Conservation (phyloP, 176 grass and related monocot genomes). For the Zea luxurians region DNA sequence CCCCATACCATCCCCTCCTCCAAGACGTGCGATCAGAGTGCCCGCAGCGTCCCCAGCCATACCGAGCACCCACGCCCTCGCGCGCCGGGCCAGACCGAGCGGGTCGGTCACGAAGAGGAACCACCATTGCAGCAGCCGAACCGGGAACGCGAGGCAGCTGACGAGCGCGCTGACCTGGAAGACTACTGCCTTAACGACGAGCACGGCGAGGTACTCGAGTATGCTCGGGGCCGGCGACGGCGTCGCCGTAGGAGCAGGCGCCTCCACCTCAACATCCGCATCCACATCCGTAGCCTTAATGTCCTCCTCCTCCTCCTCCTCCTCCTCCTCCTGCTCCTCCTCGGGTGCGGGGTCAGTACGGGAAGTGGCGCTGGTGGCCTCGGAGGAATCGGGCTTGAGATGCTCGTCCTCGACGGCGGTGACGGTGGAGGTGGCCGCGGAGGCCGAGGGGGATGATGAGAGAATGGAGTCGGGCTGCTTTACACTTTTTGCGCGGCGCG, state of each 20-base stretch:
- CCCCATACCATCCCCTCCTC: conserved; percentile 33
- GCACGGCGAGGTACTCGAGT: conserved; percentile 45
- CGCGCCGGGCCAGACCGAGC: conserved; percentile 43
- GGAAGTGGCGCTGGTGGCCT: conserved; percentile 15
- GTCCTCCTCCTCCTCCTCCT: neutral
- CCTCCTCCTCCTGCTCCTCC: neutral
- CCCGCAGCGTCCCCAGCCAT: conserved; percentile 41
- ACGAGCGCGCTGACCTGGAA: conserved; percentile 68
- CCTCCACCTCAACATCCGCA: neutral
- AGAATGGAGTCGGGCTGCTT: neutral
- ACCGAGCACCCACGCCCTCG: conserved; percentile 31
- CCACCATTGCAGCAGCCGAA: conserved; percentile 62
- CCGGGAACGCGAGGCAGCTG: conserved; percentile 53
- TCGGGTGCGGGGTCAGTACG: neutral
- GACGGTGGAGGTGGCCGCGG: conserved; percentile 32
- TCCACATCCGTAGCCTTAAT: neutral
- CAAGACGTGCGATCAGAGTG: conserved; percentile 32
- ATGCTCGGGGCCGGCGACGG: conserved; percentile 18
- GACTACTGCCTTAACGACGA: conserved; percentile 62
- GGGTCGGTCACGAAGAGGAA: conserved; percentile 62
- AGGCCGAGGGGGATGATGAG: conserved; percentile 8
- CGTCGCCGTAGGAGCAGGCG: neutral
- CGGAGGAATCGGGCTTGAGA: conserved; percentile 30
- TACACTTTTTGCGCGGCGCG: conserved; percentile 11
- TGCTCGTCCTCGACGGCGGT: conserved; percentile 32